Base-by-base conservation (phyloP, 192 early-diverging fungal genomes). In the Podochytrium sp. region DNA sequence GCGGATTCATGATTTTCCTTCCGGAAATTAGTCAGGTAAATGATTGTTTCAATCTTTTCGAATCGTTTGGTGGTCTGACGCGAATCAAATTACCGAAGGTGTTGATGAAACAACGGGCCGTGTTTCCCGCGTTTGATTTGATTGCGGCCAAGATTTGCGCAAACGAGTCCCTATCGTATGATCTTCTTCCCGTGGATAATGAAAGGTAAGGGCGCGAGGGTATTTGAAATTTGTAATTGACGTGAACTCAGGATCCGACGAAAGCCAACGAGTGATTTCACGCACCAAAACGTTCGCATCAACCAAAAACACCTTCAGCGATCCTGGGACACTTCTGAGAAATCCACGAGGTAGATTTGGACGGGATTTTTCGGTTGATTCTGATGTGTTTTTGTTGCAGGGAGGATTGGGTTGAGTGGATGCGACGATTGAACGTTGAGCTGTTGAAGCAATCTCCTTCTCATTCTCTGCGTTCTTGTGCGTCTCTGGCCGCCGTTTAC, bases 361-460 rank as follows among this genome's bases (percentile, higher is more conserved):
- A n/a, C n/a, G n/a, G n/a, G n/a, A n/a, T n/a, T n/a, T n/a, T n/a
- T n/a, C n/a, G n/a, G n/a, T n/a, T n/a, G n/a, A n/a, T n/a, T n/a
- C n/a, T n/a, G n/a, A n/a, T n/a, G n/a, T n/a, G n/a, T n/a, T n/a
- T n/a, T n/a, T n/a, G n/a, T n/a, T n/a, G n/a, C n/a, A n/a, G n/a
- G 51, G 92, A 94, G 63, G 93, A 94, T 74, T 96, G 95, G 95
- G 76, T 88, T 52, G 92, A 92, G 65, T 96, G 95, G 95, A 92
- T 95, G 58, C 79, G 88, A 53, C 76, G 88, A 40, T 82, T 96
- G 38, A 91, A 90, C 51, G 81, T 91, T 42, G 93, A 95, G 76
- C 84, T 96, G 65, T 75, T 96, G 42, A 88, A 90, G 74, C 92
- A 96, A 76, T 94, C 95, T 14, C 92, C 95, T 4, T 93, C 92